Evolutionary conservation across 352 stramenopile species (phyloP).

Genomic region (Pythium biforme): DNA sequence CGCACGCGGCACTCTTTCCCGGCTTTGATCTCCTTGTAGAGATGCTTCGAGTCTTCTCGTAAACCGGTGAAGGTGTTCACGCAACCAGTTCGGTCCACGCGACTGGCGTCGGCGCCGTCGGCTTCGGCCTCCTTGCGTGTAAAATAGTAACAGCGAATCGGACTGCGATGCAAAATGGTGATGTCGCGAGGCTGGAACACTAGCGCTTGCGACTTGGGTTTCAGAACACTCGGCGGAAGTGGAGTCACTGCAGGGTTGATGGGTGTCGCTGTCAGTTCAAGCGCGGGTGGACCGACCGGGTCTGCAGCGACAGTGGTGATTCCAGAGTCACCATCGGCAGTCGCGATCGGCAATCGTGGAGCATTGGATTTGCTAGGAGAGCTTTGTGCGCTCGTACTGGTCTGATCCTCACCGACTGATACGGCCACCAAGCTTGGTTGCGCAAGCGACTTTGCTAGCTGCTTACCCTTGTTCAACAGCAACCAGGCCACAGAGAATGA

Average conservation of each 20-base stretch:
- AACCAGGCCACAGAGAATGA: conserved; percentile 85
- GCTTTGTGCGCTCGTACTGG: background rate
- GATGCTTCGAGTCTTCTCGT: conserved; percentile 75
- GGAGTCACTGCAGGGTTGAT: background rate
- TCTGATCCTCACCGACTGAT: background rate
- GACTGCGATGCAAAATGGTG: conserved; percentile 73
- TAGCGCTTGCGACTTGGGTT: background rate
- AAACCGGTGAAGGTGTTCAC: conserved; percentile 87
- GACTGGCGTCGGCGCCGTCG: conserved; percentile 56
- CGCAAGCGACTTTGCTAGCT: conserved; percentile 8
- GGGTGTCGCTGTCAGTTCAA: background rate
- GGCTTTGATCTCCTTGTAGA: conserved; percentile 65
- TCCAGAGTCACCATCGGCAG: background rate
- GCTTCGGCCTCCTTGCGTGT: conserved; percentile 77
- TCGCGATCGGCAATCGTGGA: background rate
- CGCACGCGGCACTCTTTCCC: conserved; percentile 65
- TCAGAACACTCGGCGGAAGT: background rate
- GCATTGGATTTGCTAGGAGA: background rate
- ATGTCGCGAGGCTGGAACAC: conserved; percentile 73
- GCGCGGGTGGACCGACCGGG: background rate
- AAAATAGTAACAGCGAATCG: conserved; percentile 78
- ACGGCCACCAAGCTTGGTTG: background rate
- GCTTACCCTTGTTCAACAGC: conserved; percentile 60
- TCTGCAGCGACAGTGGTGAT: background rate
- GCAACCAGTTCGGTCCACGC: conserved; percentile 58